phyloP scores from a whole-genome alignment of 2,329 filamentous ascomycete genomes.

The Mycosphaerella sp. region DNA sequence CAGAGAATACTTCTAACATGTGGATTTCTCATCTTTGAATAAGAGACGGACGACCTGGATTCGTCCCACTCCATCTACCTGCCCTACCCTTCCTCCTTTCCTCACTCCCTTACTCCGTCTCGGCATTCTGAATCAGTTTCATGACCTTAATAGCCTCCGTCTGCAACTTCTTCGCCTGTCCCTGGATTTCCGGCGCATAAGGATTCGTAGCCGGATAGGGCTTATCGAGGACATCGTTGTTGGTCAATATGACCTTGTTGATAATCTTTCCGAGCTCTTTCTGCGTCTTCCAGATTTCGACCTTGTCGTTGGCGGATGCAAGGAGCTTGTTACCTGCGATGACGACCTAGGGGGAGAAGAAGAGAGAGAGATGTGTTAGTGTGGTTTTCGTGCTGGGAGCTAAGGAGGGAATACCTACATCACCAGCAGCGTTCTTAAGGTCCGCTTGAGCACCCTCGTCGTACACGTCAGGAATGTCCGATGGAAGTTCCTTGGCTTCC shows the following conservation, averaged over 20 bases:
- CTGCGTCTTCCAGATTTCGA: constrained; percentile 18
- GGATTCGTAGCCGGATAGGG: constrained; percentile 21
- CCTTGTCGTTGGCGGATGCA: constrained; percentile 16
- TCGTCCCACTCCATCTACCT: too few relatives aligned
- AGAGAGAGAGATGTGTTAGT: not conserved
- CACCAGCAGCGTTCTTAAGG: constrained; percentile 19
- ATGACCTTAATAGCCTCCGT: constrained; percentile 14
- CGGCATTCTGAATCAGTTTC: constrained; percentile 6
- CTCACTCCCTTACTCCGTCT: not conserved
- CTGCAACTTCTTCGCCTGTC: constrained; percentile 20
- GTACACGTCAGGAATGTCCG: constrained; percentile 20
- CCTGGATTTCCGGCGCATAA: constrained; percentile 19
- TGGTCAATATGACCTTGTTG: constrained; percentile 20
- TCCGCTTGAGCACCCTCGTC: constrained; percentile 21
- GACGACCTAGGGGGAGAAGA: constrained; percentile 11
- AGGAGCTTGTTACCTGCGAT: constrained; percentile 20
- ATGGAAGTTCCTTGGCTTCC: constrained; percentile 16
- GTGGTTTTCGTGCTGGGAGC: not conserved
- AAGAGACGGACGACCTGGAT: too few relatives aligned
- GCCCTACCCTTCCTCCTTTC: too few relatives aligned
- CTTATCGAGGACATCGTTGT: constrained; percentile 17
- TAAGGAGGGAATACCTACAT: constrained; percentile 7
- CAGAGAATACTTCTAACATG: too few relatives aligned
- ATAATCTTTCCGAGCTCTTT: constrained; percentile 23
- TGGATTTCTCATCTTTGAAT: too few relatives aligned